Evolutionary conservation across 345 rosid species (phyloP).

Genomic region (Kandelia obovata): DNA sequence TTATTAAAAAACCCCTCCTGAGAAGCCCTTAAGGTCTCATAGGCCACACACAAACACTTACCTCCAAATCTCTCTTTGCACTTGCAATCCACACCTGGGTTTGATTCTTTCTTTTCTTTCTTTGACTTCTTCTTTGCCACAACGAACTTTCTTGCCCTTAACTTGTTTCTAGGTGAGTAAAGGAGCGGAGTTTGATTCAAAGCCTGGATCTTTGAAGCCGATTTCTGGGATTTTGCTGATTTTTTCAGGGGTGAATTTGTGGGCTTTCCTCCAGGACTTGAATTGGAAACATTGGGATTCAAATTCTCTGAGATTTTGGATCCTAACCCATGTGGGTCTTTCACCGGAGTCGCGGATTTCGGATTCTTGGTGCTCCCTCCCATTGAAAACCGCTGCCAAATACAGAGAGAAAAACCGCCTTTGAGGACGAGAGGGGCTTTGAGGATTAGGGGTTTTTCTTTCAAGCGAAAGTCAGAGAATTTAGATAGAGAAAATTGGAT

Average conservation of each 20-base stretch:
- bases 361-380: slow-evolving; percentile 39
- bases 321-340: slow-evolving; percentile 39
- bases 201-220: slow-evolving; percentile 30
- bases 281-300: slow-evolving; percentile 55
- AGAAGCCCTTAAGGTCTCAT: slow-evolving; percentile 72
- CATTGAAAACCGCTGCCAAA: slow-evolving; percentile 29
- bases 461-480: background rate
- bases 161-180: slow-evolving; percentile 62
- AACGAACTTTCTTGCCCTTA: slow-evolving; percentile 75
- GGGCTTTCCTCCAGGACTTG: slow-evolving; percentile 38
- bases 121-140: slow-evolving; percentile 65
- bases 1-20: slow-evolving; percentile 77
- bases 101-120: slow-evolving; percentile 40
- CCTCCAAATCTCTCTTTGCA: slow-evolving; percentile 56
- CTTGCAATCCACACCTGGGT: slow-evolving; percentile 47
- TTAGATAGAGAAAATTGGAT: background rate
- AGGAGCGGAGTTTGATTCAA: slow-evolving; percentile 17
- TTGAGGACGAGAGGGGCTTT: background rate
- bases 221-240: slow-evolving; percentile 55
- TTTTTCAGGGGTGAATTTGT: slow-evolving; percentile 40
- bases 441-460: background rate
- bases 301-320: slow-evolving; percentile 51
- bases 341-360: slow-evolving; percentile 52
- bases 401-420: background rate
- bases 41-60: slow-evolving; percentile 81